Evolutionary conservation across 352 stramenopile species (phyloP), one percentile per base, ranked within the genome.

Genomic region (Pythium periplocum): DNA sequence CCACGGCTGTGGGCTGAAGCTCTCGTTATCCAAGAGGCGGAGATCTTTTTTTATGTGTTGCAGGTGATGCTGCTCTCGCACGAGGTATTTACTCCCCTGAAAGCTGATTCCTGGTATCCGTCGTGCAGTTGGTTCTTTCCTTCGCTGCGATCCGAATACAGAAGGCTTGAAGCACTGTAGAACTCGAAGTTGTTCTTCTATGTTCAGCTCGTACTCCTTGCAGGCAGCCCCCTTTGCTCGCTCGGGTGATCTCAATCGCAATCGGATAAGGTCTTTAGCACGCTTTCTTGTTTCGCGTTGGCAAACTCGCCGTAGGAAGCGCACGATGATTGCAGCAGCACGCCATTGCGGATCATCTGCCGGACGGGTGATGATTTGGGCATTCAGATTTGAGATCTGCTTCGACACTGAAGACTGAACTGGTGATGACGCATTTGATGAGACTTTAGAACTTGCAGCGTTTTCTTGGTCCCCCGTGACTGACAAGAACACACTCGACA

Each of bases 91-190:
- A 37, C 39, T 64, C 32, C 43, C 51, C 53, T 59, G 48, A 8
- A 66, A 49, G 4, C 53, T 62, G 45, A 66, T 46, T 0, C 59
- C 61, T 6, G 54, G 48, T n/a, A 59, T 53, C 2, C 32, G 41
- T 45, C 49, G 42, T 11, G 45, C 53, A 5, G 35, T 17, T n/a
- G 36, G 48, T 17, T 62, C 51, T 4, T 36, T 8, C 7, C 42
- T 32, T 2, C 42, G 33, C 33, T 57, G 51, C 26, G 61, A 60
- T 35, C 69, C 47, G 44, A 75, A 86, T 1, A 86, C 51, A 11
- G 69, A 55, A n/a, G 78, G 78, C 36, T 88, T 88, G 50, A 83
- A 86, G 46, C 75, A 77, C 49, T 83, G 75, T 45, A 88, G 57
- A 2, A 88, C 59, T 1, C 60, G 69, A 6, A 83, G 60, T 42